These are phyloP conservation scores for Cicer cuneatum DNA, from an alignment of 306 rosid genomes.

Conservation along the genomic window DNA sequence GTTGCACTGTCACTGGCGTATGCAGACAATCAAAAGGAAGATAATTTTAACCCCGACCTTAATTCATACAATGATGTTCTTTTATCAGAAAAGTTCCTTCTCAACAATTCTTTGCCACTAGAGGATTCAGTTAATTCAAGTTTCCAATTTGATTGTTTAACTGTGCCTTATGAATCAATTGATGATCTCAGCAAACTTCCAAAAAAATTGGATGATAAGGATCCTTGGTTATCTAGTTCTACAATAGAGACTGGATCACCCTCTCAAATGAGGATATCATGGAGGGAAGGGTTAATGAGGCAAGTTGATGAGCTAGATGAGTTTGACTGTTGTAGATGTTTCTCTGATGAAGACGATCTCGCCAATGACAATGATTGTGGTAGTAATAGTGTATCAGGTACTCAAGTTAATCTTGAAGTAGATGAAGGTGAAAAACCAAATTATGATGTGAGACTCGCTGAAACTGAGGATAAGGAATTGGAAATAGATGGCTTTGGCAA, in stretches of 20 bases:
- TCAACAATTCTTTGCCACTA: slow-evolving; percentile 42
- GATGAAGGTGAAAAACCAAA: slow-evolving; percentile 40
- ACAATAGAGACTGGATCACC: slow-evolving; percentile 55
- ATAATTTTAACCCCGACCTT: slow-evolving; percentile 47
- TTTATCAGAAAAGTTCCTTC: slow-evolving; percentile 49
- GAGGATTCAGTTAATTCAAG: slow-evolving; percentile 65
- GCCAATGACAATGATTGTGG: slow-evolving; percentile 45
- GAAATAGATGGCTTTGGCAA: slow-evolving; percentile 42
- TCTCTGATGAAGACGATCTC: slow-evolving; percentile 80
- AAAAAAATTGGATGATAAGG: slow-evolving; percentile 54
- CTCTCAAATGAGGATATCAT: slow-evolving; percentile 74
- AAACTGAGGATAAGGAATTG: slow-evolving; percentile 43
- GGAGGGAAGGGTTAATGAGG: slow-evolving; percentile 76
- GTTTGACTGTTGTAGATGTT: slow-evolving; percentile 74
- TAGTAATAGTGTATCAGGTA: slow-evolving; percentile 43
- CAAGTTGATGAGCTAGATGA: slow-evolving; percentile 68
- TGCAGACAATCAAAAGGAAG: slow-evolving; percentile 49
- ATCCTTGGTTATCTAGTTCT: slow-evolving; percentile 61
- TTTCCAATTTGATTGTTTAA: slow-evolving; percentile 71
- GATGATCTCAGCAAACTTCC: slow-evolving; percentile 65
- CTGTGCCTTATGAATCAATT: slow-evolving; percentile 59
- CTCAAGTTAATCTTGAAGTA: slow-evolving; percentile 44
- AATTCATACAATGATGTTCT: slow-evolving; percentile 51
- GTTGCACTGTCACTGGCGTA: slow-evolving; percentile 51
- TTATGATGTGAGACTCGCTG: slow-evolving; percentile 36